Base-by-base conservation (phyloP, 2,329 filamentous ascomycete species). In the Allantophomopsis lycopodina region DNA sequence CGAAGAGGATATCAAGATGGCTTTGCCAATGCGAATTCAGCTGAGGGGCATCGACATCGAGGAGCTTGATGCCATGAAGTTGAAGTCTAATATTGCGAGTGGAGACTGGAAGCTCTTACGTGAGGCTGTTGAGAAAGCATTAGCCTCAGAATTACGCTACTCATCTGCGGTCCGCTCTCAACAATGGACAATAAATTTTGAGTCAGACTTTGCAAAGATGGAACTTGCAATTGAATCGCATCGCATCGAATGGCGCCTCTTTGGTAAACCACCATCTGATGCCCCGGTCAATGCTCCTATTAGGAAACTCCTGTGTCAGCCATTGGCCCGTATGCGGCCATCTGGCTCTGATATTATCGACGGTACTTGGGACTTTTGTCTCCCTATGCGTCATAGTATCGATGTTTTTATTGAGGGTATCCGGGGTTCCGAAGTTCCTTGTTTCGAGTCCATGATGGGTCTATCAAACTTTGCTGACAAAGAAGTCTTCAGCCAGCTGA, bases 241-340 rank as follows among this genome's bases (percentile, higher is more conserved):
- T 2, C 42, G 46, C 15, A 50, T 62, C 7, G 51, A 60, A 39
- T 75, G 73, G 69, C 53, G 60, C 0, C 43, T 76, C 4, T 72
- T 61, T 45, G 61, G 63, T 11, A 64, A 63, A 30, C 55, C 65
- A n/a, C 51, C 57, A 1, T 40, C 47, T 4, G 44, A 51, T 12
- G 53, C 63, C 21, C 57, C 62, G 2, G 55, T 58, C 1, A 57
- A 60, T 18, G 63, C 59, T 38, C 41, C 50, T 1, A 45, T 64
- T 15, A 56, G 69, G 21, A 58, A 63, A 39, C 52, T 66, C 1
- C 52, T 71, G 2, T 50, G 50, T 2, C 59, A 58, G 32, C 68
- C 68, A 1, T 58, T 72, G 45, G 69, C 68, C 7, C 58, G 59
- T 40, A 66, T 71, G 63, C 44, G 44, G 1, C 60, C 64, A 2